phyloP scores from a whole-genome alignment of 2,329 filamentous ascomycete species.

The Trichoderma koningiopsis region DNA sequence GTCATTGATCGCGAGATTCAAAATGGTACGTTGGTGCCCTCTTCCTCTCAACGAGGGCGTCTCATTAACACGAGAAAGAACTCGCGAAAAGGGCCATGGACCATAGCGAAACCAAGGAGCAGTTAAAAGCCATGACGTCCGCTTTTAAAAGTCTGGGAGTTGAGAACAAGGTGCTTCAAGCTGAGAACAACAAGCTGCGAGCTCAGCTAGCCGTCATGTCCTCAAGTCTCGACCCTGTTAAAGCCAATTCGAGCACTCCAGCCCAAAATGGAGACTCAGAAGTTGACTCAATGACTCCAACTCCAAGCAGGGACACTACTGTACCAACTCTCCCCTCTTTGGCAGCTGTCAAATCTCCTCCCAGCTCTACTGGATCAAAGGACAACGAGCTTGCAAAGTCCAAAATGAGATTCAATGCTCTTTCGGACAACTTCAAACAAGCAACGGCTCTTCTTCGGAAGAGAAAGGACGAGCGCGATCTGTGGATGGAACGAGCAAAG shows the following conservation, averaged over 20 bases:
- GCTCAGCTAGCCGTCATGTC: constrained; percentile 36
- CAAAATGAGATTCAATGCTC: constrained; percentile 44
- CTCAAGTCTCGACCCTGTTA: neutral
- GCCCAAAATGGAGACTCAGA: neutral
- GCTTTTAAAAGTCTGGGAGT: too few relatives aligned
- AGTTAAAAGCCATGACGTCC: neutral
- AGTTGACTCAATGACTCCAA: neutral
- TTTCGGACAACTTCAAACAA: constrained; percentile 46
- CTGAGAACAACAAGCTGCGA: constrained; percentile 47
- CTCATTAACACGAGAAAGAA: constrained; percentile 21
- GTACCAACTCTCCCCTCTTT: neutral
- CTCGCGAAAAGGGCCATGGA: constrained; percentile 4
- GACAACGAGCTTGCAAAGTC: constrained; percentile 42
- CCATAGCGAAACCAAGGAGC: too few relatives aligned
- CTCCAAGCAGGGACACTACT: neutral
- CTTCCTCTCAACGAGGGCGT: constrained; percentile 18
- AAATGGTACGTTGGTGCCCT: constrained; percentile 37
- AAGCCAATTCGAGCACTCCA: neutral
- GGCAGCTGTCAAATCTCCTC: neutral
- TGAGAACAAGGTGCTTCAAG: constrained; percentile 36
- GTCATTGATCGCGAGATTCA: constrained; percentile 43
- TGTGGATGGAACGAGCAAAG: constrained; percentile 51
- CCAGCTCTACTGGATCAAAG: neutral
- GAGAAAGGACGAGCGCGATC: constrained; percentile 46
- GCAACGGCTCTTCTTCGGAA: constrained; percentile 44